Conservation (phyloP, 148 eudicot species). For the Persicaria tinctoria region DNA sequence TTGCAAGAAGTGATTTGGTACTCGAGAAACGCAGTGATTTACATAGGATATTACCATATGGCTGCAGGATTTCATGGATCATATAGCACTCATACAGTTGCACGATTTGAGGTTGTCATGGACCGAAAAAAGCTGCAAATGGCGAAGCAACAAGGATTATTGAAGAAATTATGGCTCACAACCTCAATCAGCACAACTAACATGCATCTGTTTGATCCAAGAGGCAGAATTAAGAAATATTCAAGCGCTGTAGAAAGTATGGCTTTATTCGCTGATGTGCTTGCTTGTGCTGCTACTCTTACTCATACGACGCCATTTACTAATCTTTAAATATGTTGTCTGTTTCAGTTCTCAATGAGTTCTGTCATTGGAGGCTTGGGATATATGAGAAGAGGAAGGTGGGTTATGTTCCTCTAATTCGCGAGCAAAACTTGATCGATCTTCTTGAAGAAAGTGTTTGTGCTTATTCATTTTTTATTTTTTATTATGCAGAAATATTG, state of each 20-base stretch:
- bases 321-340: background rate
- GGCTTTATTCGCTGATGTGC: conserved; percentile 12
- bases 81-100: conserved; percentile 40
- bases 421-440: background rate
- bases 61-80: conserved; percentile 46
- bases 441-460: background rate
- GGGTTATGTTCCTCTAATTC: conserved; percentile 14
- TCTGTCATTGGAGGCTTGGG: conserved; percentile 53
- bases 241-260: conserved; percentile 79
- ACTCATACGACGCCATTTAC: background rate
- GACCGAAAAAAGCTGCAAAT: conserved; percentile 33
- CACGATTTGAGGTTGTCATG: conserved; percentile 39
- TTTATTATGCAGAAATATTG: conserved; percentile 37
- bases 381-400: conserved; percentile 72
- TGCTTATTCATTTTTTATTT: background rate
- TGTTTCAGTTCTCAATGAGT: conserved; percentile 76
- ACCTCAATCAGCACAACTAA: conserved; percentile 71
- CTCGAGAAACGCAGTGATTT: too few species aligned
- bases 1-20: too few species aligned
- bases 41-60: background rate
- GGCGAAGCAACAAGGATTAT: conserved; percentile 79
- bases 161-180: conserved; percentile 82
- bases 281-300: background rate
- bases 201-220: conserved; percentile 86
- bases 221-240: conserved; percentile 77